A percentile compares a stretch with the other conserved stretches of the same genome.
Evolutionary conservation across 805 yeast genomes (phyloP).

Genomic region (Metschnikowia arizonensis): DNA sequence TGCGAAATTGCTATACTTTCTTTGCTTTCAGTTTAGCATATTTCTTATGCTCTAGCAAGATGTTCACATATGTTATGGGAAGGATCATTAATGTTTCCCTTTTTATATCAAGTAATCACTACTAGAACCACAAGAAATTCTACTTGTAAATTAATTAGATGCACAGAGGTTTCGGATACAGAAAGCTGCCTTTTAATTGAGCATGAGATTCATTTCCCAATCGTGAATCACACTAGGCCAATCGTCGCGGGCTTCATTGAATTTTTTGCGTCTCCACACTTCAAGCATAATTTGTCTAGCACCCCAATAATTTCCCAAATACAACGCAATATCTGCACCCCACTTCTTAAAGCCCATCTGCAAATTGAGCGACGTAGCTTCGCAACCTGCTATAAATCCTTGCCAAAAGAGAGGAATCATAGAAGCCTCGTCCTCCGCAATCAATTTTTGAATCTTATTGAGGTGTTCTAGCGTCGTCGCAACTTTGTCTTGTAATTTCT

Average conservation of each 20-base stretch:
- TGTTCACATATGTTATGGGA: no score
- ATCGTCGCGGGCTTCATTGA: conserved; percentile 53
- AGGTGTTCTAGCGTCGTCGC: conserved; percentile 58
- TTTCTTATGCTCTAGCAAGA: no score
- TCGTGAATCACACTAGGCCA: conserved; percentile 80
- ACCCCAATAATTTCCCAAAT: conserved; percentile 75
- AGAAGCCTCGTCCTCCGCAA: conserved; percentile 51
- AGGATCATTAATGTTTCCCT: no score
- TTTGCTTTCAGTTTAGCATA: no score
- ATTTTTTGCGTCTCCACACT: conserved; percentile 73
- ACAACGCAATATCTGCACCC: conserved; percentile 59
- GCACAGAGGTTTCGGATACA: no score
- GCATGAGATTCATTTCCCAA: conserved; percentile 83
- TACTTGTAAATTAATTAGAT: no score
- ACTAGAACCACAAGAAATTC: no score
- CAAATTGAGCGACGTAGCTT: conserved; percentile 53
- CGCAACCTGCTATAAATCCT: conserved; percentile 85
- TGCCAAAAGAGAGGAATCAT: conserved; percentile 83
- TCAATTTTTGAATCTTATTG: conserved; percentile 55
- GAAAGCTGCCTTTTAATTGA: conserved; percentile 46
- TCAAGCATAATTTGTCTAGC: conserved; percentile 82
- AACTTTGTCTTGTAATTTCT: conserved; percentile 58
- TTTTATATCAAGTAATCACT: no score
- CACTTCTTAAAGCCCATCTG: conserved; percentile 69
- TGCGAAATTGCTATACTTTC: no score